phyloP scores from a whole-genome alignment of 2,329 filamentous ascomycete species.

The Aureobasidium lini region DNA sequence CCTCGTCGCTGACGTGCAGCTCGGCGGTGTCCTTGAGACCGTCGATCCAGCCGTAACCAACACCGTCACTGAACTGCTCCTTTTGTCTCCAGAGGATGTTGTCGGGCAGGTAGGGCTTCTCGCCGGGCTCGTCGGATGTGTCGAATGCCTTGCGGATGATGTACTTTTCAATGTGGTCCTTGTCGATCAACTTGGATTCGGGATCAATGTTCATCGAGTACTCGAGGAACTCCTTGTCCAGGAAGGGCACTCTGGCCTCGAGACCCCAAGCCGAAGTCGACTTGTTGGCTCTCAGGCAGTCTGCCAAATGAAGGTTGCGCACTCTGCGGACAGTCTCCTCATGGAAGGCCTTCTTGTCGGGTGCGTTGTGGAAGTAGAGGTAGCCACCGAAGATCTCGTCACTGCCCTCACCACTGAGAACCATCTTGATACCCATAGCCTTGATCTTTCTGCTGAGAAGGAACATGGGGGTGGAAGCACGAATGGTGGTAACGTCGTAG shows the following conservation, averaged over 20 bases:
- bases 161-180: conserved; percentile 90
- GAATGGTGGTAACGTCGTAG: conserved; percentile 97
- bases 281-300: conserved; percentile 98
- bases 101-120: conserved; percentile 82
- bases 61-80: conserved; percentile 98
- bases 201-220: conserved; percentile 90
- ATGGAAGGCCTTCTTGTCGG: conserved; percentile 87
- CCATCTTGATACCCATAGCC: conserved; percentile 99
- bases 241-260: conserved; percentile 93
- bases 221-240: conserved; percentile 96
- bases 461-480: conserved; percentile 98
- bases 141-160: conserved; percentile 97
- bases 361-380: conserved; percentile 95
- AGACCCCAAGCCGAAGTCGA: conserved; percentile 97
- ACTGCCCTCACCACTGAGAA: conserved; percentile 89
- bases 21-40: conserved; percentile 92
- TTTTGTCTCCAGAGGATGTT: conserved; percentile 98
- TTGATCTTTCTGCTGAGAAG: conserved; percentile 97
- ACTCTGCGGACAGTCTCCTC: conserved; percentile 88
- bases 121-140: conserved; percentile 74
- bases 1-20: conserved; percentile 83
- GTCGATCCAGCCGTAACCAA: conserved; percentile 99
- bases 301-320: conserved; percentile 93
- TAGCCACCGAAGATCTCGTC: conserved; percentile 99
- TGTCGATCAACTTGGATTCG: conserved; percentile 88